Evolutionary conservation across 1,139 yeast genomes (phyloP), one percentile per base, ranked within the genome.

Genomic region (Yamadazyma diddensiae): DNA sequence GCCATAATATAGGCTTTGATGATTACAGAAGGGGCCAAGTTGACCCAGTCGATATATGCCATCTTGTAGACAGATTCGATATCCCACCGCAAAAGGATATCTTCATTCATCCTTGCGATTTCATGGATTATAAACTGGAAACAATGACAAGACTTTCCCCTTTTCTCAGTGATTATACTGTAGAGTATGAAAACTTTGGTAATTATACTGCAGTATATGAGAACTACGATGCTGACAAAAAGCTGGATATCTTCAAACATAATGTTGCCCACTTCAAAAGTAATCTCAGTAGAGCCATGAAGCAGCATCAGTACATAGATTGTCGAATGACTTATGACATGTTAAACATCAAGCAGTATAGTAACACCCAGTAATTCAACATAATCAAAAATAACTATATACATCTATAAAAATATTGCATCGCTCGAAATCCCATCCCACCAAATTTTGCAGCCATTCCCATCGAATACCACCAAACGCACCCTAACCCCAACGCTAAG

Each of bases 41-140:
- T 5, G 34, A 18, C 6, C 6, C 28, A 5, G 22, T 35, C 16
- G 14, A 17, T 22, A 22, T 22, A n/a, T 22, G 5, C 3, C 17
- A 11, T 2, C 21, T 37, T 12, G 20, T 22, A 13, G 21, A 24
- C 9, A 16, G 45, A 11, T 40, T 29, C 23, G 31, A 36, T 6
- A 12, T 44, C 5, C 35, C 36, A 8, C 10, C n/a, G 1, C 15
- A 30, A 20, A 27, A 16, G 12, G 16, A 26, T 5, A 28, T 41
- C 4, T 30, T 27, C 26, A 33, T 45, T 16, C 49, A 45, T 23
- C 46, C 42, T 21, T 28, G 42, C 30, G 49, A 45, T 24, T 45
- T 38, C 21, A 15, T 29, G 4, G 34, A 37, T 14, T 45, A 34
- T 26, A 38, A 36, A 22, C 47, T 43, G 48, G 29, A 37, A 3